Evolutionary conservation across 2,329 filamentous ascomycete genomes (phyloP).

Genomic region (Graphilbum ipis-grandicollis): DNA sequence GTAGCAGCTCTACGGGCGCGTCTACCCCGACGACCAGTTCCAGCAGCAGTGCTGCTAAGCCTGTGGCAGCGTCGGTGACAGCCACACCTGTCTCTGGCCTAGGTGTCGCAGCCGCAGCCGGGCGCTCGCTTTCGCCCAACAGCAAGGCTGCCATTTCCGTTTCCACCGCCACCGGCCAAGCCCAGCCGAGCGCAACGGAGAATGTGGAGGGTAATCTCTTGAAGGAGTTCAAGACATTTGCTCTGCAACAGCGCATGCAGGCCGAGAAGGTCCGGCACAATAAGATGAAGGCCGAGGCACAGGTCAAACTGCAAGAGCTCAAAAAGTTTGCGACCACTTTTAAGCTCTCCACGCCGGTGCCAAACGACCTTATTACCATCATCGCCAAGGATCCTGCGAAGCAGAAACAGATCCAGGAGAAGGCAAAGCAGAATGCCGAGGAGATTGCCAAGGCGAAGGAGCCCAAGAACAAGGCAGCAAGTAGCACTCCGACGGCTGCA

Average conservation of each 20-base stretch:
- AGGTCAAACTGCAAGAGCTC: constrained; percentile 80
- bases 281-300: constrained; percentile 60
- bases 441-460: constrained; percentile 32
- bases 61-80: constrained; percentile 1
- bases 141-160: constrained; percentile 14
- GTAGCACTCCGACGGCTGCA: constrained; percentile 11
- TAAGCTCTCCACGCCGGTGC: constrained; percentile 85
- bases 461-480: constrained; percentile 34
- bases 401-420: constrained; percentile 83
- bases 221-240: constrained; percentile 47
- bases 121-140: constrained; percentile 21
- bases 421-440: constrained; percentile 61
- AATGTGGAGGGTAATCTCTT: constrained; percentile 46
- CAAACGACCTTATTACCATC: constrained; percentile 79
- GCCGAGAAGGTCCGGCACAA: constrained; percentile 37
- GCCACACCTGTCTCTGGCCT: constrained; percentile 2
- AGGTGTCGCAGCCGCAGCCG: constrained; percentile 19
- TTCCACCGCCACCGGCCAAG: constrained; percentile 12
- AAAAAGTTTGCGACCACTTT: constrained; percentile 92
- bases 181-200: constrained; percentile 34
- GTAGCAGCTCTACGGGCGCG: neutral
- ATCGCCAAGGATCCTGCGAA: constrained; percentile 93
- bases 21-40: neutral
- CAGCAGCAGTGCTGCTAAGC: neutral
- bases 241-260: constrained; percentile 34